Percentiles rank a stretch among this genome's conserved stretches.
These are phyloP conservation scores for Ramaria rubella DNA, from an alignment of 768 basidiomycete genomes.

Conservation along the genomic window DNA sequence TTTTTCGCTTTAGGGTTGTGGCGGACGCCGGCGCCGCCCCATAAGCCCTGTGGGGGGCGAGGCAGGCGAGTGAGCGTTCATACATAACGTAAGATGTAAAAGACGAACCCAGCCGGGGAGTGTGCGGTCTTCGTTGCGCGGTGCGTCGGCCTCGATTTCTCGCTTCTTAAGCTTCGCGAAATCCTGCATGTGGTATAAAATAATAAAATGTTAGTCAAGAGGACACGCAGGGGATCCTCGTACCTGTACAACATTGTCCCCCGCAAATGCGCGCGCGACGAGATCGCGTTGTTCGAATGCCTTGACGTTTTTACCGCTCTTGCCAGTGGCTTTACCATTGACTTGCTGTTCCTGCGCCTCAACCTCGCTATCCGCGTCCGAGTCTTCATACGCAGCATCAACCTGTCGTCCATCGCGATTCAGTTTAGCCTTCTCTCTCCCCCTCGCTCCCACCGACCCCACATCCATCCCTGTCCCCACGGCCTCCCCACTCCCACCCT, in stretches of 20 bases:
- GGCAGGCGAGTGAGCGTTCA: neutral
- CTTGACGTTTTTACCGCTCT: constrained; percentile 42
- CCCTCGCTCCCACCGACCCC: constrained; percentile 14
- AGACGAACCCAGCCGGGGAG: constrained; percentile 87
- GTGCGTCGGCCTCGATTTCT: constrained; percentile 84
- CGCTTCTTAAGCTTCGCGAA: constrained; percentile 79
- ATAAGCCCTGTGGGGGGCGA: constrained; percentile 59
- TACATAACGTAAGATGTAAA: constrained; percentile 1
- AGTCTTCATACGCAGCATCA: constrained; percentile 30
- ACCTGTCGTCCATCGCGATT: constrained; percentile 22
- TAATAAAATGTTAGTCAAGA: neutral
- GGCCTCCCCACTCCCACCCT: constrained; percentile 17
- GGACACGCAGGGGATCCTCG: constrained; percentile 18
- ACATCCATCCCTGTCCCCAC: constrained; percentile 16
- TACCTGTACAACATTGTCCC: constrained; percentile 91
- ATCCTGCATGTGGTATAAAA: constrained; percentile 40
- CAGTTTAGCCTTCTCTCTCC: neutral
- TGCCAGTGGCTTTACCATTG: constrained; percentile 38
- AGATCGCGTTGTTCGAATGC: constrained; percentile 89
- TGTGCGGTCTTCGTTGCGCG: constrained; percentile 79
- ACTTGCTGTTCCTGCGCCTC: constrained; percentile 58
- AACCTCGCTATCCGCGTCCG: constrained; percentile 57
- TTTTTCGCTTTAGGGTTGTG: constrained; percentile 56
- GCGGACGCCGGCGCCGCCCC: constrained; percentile 77
- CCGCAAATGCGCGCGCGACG: constrained; percentile 92